Percentiles rank a stretch among this genome's conserved stretches.
Conservation (phyloP, 2,329 filamentous ascomycete genomes). For the Ceratocystis smalleyi region DNA sequence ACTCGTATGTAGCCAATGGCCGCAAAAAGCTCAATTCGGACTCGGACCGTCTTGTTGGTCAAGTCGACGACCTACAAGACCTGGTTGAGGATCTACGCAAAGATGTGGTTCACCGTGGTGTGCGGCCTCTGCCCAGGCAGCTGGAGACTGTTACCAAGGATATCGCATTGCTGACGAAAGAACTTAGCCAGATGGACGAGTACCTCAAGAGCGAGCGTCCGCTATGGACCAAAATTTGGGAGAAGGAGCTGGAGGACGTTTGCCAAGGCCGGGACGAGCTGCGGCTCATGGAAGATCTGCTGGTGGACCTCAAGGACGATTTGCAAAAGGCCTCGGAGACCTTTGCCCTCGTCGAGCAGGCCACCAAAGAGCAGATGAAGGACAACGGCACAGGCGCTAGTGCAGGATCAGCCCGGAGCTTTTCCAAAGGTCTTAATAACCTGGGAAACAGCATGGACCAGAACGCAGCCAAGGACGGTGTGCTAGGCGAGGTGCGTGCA, state of each 20-base stretch:
- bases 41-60: conserved; percentile 76
- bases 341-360: conserved; percentile 88
- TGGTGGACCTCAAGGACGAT: conserved; percentile 83
- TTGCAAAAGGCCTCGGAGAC: conserved; percentile 88
- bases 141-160: conserved; percentile 82
- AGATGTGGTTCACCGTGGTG: conserved; percentile 84
- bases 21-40: conserved; percentile 78
- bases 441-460: conserved; percentile 49
- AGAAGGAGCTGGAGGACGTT: conserved; percentile 88
- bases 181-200: conserved; percentile 87
- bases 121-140: conserved; percentile 78
- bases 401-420: conserved; percentile 37
- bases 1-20: conserved; percentile 68
- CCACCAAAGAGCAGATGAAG: conserved; percentile 94
- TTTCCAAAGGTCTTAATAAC: conserved; percentile 39
- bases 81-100: conserved; percentile 92
- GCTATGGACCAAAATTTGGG: conserved; percentile 98
- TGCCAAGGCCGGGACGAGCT: conserved; percentile 91
- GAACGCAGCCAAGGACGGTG: conserved; percentile 69
- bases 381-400: conserved; percentile 41
- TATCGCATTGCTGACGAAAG: conserved; percentile 62
- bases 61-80: conserved; percentile 95
- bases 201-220: conserved; percentile 86
- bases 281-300: conserved; percentile 89
- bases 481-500: conserved; percentile 84